Base-by-base conservation (phyloP, 2,329 filamentous ascomycete genomes). In the Fusarium pininemorale region DNA sequence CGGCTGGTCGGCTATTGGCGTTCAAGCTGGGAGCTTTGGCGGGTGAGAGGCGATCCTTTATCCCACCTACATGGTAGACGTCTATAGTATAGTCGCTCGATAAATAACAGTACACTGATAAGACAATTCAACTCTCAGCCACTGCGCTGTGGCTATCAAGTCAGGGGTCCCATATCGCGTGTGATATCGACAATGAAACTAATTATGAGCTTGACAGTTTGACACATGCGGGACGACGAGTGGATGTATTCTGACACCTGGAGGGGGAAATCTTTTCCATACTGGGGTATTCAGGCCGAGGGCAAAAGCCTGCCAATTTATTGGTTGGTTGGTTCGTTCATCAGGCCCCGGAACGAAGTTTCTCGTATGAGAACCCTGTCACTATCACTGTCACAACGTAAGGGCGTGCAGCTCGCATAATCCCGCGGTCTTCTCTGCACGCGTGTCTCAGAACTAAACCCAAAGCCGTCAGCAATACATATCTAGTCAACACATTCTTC, bases 11-110 rank as follows among this genome's bases (percentile, higher is more conserved):
- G 37, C 22, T 77, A 10, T 22, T 76, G 42, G 59, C 70, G 0
- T 74, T 77, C 24, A 77, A 77, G 60, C 26, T 77, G n/a, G 64
- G 75, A n/a, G 70, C 62, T 22, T 42, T 77, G 24, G 61, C 64
- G 0, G 66, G 69, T 2, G 63, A 74, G 20, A 68, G 64, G 6
- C 47, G 68, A 0, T 57, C 53, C 3, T 47, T 71, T 20, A 47
- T 20, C 3, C 9, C 56, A 2, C 45, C 69, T 0, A 66, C 58
- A 7, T 53, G 50, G 50, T 53, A 53, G 50, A 53, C 2, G 2
- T 8, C 16, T 11, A 11, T 3, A 11, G 48, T 24, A 51, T 13
- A 4, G 4, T 48, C 12, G 12, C 24, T 20, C 12, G 5, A 47
- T 7, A 14, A 10, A 28, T 20, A 14, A 28, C 12, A 26, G 12